Base-by-base conservation (phyloP, 805 yeast species). In the Ogataea glucozyma region DNA sequence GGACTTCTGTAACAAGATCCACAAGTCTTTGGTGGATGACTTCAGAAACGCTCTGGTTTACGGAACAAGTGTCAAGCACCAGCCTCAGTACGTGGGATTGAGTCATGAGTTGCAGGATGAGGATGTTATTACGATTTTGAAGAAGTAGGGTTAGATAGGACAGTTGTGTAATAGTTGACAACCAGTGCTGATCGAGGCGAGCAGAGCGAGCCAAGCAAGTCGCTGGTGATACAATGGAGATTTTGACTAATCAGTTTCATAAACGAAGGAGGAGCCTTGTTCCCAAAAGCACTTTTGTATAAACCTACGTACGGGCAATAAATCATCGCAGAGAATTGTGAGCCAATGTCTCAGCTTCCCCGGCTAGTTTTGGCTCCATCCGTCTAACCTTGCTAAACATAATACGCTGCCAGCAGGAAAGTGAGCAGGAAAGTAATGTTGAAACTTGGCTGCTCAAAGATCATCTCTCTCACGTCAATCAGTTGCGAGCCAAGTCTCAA, bases 1-100 rank as follows among this genome's bases (percentile, higher is more conserved):
- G 65, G 98, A 93, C 65, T 93, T 93, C 65, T 93, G 99, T 81
- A 87, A 88, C 65, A 85, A 89, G 52, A 93, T 93, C 56, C 99
- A 93, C 73, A 93, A 91, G 70, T 82, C 91, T 30, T 73, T 93
- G 61, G 95, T 93, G 29, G 95, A 85, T 31, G 96, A 93, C 59
- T 93, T 93, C 68, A 85, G 88, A 67, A 84, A 80, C 55, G 99
- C 99, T 1, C 77, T 88, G 48, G 99, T 93, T 1, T 93, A 74
- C 61, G 99, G 99, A 26, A 78, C 85, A 22, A 85, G 95, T 62
- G 98, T 91, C 40, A 93, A 93, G 71, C 99, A 93, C 65, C 97
- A 91, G 67, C 98, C 98, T 12, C 99, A 93, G 70, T 81, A 83
- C 53, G 98, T 91, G 35, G 99, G 99, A 21, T 73, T 93, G 53